Evolutionary conservation across 169 alveolate genomes (phyloP).

Genomic region (Eimeria falciformis): DNA sequence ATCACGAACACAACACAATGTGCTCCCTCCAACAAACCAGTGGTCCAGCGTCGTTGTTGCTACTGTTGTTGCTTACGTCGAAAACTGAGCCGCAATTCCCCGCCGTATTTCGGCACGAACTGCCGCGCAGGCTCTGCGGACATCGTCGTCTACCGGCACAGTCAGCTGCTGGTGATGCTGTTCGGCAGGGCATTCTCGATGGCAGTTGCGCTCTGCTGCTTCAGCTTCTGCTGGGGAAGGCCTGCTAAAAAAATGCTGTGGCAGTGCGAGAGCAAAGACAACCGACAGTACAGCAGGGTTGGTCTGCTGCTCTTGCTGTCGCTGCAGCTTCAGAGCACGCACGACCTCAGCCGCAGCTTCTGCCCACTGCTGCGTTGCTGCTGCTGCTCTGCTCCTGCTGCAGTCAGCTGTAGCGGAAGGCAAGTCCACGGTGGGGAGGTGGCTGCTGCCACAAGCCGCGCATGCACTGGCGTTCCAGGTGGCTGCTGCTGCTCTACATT

Average conservation of each 20-base stretch:
- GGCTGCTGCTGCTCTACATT: not conserved
- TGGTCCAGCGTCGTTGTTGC: conserved; percentile 30
- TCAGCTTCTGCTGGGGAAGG: not conserved
- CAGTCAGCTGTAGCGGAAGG: not conserved
- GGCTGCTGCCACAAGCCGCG: not conserved
- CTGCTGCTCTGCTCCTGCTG: not conserved
- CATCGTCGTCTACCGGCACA: conserved; percentile 32
- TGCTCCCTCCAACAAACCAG: not conserved
- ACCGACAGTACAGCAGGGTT: conserved; percentile 5
- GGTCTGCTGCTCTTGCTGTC: conserved; percentile 16
- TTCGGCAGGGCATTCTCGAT: not conserved
- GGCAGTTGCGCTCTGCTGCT: not conserved
- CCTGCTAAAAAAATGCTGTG: conserved; percentile 5
- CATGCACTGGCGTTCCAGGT: not conserved
- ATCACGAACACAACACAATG: not conserved
- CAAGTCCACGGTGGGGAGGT: conserved; percentile 3
- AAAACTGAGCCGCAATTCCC: not conserved
- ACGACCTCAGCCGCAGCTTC: conserved; percentile 49
- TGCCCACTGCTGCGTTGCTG: conserved; percentile 52
- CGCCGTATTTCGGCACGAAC: not conserved
- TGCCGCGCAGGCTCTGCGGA: conserved; percentile 38
- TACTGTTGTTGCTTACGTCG: conserved; percentile 32
- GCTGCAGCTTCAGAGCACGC: conserved; percentile 32
- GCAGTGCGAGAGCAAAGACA: conserved; percentile 50
- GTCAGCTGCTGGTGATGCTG: conserved; percentile 1